A percentile compares a stretch with the other conserved stretches of the same genome.
phyloP scores from a whole-genome alignment of 306 rosid species.

The Potentilla sterilis region DNA sequence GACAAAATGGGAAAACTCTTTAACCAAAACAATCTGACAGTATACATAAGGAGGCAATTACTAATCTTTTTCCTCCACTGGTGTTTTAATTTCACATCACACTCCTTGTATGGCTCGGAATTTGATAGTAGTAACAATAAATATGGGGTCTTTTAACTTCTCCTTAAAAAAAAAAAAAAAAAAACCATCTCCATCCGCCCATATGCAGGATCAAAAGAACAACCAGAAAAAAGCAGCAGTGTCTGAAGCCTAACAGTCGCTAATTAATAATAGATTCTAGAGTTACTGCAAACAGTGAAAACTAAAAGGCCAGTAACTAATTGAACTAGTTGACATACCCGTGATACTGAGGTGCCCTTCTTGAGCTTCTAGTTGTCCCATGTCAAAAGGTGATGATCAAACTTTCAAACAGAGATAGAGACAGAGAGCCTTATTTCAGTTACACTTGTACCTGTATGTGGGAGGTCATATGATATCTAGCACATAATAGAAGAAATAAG shows the following conservation, averaged over 20 bases:
- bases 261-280: not conserved
- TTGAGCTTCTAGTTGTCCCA: constrained; percentile 21
- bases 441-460: not conserved
- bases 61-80: not conserved
- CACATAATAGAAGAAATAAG: not conserved
- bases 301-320: not conserved
- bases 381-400: constrained; percentile 6
- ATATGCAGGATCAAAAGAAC: not conserved
- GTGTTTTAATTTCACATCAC: not conserved
- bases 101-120: not conserved
- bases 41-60: not conserved
- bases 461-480: not conserved
- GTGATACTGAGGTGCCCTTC: constrained; percentile 18
- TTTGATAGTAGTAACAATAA: not conserved
- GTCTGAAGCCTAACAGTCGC: not conserved
- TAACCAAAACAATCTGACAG: not conserved
- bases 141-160: constrained; percentile 1
- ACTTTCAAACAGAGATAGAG: not conserved
- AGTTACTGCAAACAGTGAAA: not conserved
- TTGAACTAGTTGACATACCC: constrained; percentile 4
- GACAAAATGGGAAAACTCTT: not conserved
- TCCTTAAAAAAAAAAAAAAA: too few species aligned
- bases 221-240: not conserved
- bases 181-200: not conserved
- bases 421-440: not conserved